Base-by-base conservation (phyloP, 345 rosid genomes). In the Syzygium aqueum region DNA sequence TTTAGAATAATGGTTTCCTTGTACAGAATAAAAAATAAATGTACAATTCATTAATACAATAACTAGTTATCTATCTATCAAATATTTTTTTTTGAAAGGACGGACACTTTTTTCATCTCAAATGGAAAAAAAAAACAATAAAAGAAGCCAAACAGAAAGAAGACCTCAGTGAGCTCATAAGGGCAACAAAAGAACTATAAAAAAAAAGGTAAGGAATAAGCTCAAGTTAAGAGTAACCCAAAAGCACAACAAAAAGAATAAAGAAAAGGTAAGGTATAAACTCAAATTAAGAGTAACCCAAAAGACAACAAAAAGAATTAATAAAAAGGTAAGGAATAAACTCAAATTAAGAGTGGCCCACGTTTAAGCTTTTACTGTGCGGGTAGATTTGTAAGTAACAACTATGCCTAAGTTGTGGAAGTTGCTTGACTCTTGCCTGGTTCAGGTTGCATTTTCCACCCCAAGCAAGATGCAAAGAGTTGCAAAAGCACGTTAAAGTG, bases 21-120 rank as follows among this genome's bases (percentile, higher is more conserved):
- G 65, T 59, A 59, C 16, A 0, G 27, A 59, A 59, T 59, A 59
- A 59, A 59, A 11, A 28, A 59, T 59, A 25, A 57, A 57, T 57
- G 25, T 25, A 11, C 15, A 57, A 57, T 15, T 57, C 30, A 27
- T 27, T 59, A 59, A 59, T 1, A 27, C 65, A 13, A 13, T 14
- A n/a, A 61, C 33, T n/a, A 13, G 8, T 61, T n/a, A 0, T 33
- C 17, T 12, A 61, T 61, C 33, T 61, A n/a, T 61, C 73, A n/a
- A 13, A 61, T 61, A n/a, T 1, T 2, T 3, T n/a, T 61, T 13
- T 2, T 61, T 12, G 0, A 0, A 12, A 6, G 33, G 37, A 61
- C 19, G 73, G 73, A 61, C 33, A 14, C 5, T 9, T 13, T n/a
- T 61, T 61, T 61, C 37, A 19, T 61, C 14, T 57, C 28, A n/a